phyloP scores from a whole-genome alignment of 2,329 filamentous ascomycete species.

The Magnaporthiopsis poae region DNA sequence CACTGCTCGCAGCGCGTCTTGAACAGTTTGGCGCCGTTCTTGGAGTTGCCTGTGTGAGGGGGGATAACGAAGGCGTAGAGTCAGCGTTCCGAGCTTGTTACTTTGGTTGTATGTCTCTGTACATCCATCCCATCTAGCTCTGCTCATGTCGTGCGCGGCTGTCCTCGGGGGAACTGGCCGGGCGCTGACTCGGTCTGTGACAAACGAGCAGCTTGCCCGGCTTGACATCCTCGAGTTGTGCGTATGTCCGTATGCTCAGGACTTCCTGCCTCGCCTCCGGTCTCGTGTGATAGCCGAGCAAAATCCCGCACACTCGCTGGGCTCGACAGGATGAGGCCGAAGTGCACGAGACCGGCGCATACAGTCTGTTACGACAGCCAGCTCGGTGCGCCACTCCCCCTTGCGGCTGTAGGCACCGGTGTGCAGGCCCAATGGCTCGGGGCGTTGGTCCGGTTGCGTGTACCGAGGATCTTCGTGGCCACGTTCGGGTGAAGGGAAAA shows the following conservation, averaged over 20 bases:
- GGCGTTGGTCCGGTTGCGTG: not conserved
- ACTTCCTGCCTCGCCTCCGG: not conserved
- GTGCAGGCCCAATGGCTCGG: not conserved
- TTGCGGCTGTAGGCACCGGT: not conserved
- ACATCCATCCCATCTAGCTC: not conserved
- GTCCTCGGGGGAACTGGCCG: too few species aligned
- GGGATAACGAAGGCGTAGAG: not conserved
- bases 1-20: slow-evolving; percentile 98
- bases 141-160: not conserved
- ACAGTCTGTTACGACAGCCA: too few species aligned
- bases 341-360: not conserved
- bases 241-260: not conserved
- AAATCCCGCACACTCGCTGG: not conserved
- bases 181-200: not conserved
- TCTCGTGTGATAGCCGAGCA: not conserved
- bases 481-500: not conserved
- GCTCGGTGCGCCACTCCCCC: too few species aligned
- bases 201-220: not conserved
- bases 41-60: slow-evolving; percentile 60
- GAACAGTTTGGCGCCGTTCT: slow-evolving; percentile 98
- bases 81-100: not conserved
- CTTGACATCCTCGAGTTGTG: slow-evolving; percentile 2
- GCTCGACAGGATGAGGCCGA: not conserved
- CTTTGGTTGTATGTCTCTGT: not conserved
- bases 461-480: not conserved